Evolutionary conservation across 129 eudicot species (phyloP).

Genomic region (Artemisia annua): DNA sequence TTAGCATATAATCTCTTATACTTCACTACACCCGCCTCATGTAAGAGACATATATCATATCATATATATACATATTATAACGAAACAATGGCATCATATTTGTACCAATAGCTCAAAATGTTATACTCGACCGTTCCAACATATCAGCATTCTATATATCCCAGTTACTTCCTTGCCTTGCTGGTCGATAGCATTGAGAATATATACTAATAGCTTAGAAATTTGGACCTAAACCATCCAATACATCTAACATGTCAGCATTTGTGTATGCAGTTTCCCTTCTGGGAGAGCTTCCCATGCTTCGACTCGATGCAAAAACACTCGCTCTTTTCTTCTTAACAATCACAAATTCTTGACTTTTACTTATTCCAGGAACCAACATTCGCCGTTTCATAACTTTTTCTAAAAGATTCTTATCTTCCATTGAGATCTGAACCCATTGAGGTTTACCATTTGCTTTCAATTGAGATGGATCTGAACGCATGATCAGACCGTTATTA

Average conservation of each 20-base stretch:
- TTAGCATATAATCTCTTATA: constrained; percentile 13
- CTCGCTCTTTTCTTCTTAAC: constrained; percentile 15
- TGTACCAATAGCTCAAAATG: constrained; percentile 34
- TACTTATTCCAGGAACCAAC: constrained; percentile 68
- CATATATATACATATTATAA: constrained; percentile 16
- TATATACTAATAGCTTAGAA: constrained; percentile 35
- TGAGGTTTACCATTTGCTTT: constrained; percentile 11
- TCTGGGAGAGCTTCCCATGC: constrained; percentile 75
- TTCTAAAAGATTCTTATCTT: constrained; percentile 63
- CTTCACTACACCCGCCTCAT: constrained; percentile 25
- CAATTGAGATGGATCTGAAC: constrained; percentile 22
- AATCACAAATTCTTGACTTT: constrained; percentile 76
- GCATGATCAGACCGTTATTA: neutral
- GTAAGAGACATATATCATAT: constrained; percentile 9
- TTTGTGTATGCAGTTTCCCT: constrained; percentile 37
- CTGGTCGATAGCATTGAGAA: neutral
- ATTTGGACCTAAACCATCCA: constrained; percentile 64
- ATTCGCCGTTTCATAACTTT: constrained; percentile 57
- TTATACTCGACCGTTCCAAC: constrained; percentile 21
- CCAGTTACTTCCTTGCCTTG: neutral
- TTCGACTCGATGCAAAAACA: constrained; percentile 67
- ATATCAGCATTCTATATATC: neutral
- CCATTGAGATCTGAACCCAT: constrained; percentile 47
- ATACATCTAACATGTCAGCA: constrained; percentile 50
- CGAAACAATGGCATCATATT: neutral